A percentile compares a stretch with the other conserved stretches of the same genome.
Conservation (phyloP, 805 yeast species). For the Yarrowia sp. region DNA sequence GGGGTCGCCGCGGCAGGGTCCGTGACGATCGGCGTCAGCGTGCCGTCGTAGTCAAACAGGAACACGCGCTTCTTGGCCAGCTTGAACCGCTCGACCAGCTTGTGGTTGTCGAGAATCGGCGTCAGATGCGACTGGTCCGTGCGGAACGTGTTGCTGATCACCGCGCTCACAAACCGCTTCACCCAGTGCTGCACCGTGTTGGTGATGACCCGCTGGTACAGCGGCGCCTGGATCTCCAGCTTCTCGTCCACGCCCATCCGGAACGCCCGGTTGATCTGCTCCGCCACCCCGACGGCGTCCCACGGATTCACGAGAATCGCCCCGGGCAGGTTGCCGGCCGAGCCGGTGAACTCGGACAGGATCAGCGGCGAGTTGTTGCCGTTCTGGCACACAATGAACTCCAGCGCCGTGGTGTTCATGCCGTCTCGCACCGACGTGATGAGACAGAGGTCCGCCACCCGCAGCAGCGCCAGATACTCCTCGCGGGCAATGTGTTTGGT, state of each 20-base stretch:
- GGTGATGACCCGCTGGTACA: slow-evolving; percentile 68
- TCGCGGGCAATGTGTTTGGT: slow-evolving; percentile 87
- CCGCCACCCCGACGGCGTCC: slow-evolving; percentile 94
- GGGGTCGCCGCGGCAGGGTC: slow-evolving; percentile 99
- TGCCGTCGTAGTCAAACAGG: slow-evolving; percentile 96
- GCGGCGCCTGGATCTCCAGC: slow-evolving; percentile 48
- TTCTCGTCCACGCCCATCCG: slow-evolving; percentile 59
- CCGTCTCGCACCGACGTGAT: slow-evolving; percentile 95
- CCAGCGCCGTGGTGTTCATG: slow-evolving; percentile 93
- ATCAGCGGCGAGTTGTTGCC: slow-evolving; percentile 74
- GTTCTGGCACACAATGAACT: slow-evolving; percentile 82
- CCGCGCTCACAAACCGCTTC: slow-evolving; percentile 60
- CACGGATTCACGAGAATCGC: slow-evolving; percentile 90
- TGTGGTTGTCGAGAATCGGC: slow-evolving; percentile 81
- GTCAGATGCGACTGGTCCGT: slow-evolving; percentile 63
- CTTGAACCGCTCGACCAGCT: slow-evolving; percentile 64
- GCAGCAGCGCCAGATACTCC: slow-evolving; percentile 84
- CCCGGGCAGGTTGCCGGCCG: slow-evolving; percentile 59
- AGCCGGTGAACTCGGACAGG: slow-evolving; percentile 92
- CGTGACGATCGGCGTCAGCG: slow-evolving; percentile 92
- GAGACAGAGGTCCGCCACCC: slow-evolving; percentile 89
- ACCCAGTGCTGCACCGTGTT: slow-evolving; percentile 87
- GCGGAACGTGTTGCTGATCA: slow-evolving; percentile 49
- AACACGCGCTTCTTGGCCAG: slow-evolving; percentile 74
- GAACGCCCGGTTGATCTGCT: slow-evolving; percentile 74